phyloP scores from a whole-genome alignment of 768 basidiomycete genomes.

The Bullera alba region DNA sequence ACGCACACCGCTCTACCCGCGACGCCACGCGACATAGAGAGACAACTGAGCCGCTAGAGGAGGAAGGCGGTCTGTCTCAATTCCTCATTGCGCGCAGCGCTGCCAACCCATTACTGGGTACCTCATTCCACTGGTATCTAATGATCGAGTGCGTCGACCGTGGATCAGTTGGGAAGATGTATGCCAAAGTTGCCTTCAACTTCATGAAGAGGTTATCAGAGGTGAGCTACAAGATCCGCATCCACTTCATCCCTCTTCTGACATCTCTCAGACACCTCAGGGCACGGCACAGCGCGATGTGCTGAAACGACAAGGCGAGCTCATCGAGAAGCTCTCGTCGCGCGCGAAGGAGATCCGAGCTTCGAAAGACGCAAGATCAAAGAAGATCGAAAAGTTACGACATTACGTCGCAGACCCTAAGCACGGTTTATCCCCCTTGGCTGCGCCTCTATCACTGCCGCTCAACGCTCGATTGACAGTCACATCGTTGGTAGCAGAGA shows the following conservation, averaged over 20 bases:
- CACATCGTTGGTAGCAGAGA: slow-evolving; percentile 80
- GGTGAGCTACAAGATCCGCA: slow-evolving; percentile 49
- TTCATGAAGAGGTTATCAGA: slow-evolving; percentile 84
- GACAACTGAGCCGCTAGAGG: slow-evolving; percentile 57
- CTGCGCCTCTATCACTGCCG: slow-evolving; percentile 70
- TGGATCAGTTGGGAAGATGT: slow-evolving; percentile 77
- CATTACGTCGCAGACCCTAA: slow-evolving; percentile 75
- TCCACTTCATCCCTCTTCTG: slow-evolving; percentile 50
- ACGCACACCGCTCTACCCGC: slow-evolving; percentile 4
- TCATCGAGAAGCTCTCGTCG: slow-evolving; percentile 76
- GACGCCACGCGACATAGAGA: slow-evolving; percentile 10
- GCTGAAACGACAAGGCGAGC: slow-evolving; percentile 83
- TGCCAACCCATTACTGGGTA: slow-evolving; percentile 74
- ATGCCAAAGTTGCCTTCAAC: slow-evolving; percentile 78
- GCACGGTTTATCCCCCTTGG: slow-evolving; percentile 69
- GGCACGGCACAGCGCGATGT: slow-evolving; percentile 76
- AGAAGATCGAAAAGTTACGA: slow-evolving; percentile 96
- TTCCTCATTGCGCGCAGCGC: slow-evolving; percentile 83
- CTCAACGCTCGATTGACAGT: slow-evolving; percentile 79
- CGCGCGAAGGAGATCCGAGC: slow-evolving; percentile 78
- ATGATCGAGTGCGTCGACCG: slow-evolving; percentile 87
- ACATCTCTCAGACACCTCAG: slow-evolving; percentile 49
- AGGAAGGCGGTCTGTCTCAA: slow-evolving; percentile 86
- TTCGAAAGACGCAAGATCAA: slow-evolving; percentile 87
- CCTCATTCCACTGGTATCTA: slow-evolving; percentile 92